Evolutionary conservation across 306 rosid species (phyloP).

Genomic region (Hippophae gyantsensis): DNA sequence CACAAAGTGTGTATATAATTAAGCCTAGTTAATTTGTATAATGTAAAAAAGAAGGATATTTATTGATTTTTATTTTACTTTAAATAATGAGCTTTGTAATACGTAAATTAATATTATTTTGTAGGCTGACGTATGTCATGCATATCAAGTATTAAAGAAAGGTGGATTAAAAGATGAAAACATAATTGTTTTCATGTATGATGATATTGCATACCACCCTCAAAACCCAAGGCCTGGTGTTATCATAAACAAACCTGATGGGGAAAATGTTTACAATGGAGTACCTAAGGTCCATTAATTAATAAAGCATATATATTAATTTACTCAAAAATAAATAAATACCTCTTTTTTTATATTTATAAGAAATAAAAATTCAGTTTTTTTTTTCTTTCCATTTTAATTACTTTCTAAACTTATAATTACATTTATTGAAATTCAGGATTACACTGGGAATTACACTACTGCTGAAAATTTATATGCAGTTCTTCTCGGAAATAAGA

Average conservation of each 20-base stretch:
- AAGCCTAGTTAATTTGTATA: too few relatives aligned
- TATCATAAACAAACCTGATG: background rate
- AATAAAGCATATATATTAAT: background rate
- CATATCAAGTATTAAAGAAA: background rate
- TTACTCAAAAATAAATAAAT: background rate
- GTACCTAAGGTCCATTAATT: background rate
- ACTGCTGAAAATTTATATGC: constrained; percentile 34
- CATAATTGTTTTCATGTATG: background rate
- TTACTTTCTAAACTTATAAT: background rate
- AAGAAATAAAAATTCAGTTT: background rate
- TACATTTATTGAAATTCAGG: constrained; percentile 9
- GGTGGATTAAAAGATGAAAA: background rate
- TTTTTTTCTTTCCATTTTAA: background rate
- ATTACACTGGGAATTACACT: constrained; percentile 31
- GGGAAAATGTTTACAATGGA: background rate
- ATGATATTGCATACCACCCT: background rate
- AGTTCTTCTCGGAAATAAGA: constrained; percentile 46
- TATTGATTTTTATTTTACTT: too few relatives aligned
- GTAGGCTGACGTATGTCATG: background rate
- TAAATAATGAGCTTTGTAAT: too few relatives aligned
- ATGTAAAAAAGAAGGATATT: too few relatives aligned
- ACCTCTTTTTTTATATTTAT: background rate
- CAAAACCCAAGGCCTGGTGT: background rate
- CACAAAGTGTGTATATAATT: too few relatives aligned
- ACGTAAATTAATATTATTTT: too few relatives aligned